Conservation (phyloP, 2,329 filamentous ascomycete genomes). For the Coniochaeta sp. region DNA sequence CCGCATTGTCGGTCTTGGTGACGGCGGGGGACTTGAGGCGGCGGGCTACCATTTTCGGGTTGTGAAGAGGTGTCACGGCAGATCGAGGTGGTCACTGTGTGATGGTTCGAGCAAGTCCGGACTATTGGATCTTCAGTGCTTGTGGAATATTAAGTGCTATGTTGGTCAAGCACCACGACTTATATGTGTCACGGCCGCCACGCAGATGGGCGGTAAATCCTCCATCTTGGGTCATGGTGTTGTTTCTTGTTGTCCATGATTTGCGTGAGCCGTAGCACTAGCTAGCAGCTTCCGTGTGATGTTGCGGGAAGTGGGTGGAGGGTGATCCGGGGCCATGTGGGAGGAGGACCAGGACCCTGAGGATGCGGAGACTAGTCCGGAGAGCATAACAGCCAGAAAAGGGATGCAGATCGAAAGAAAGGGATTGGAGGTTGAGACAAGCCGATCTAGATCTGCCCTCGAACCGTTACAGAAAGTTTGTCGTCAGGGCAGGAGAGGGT, state of each 20-base stretch:
- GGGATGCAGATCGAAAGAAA: too few species aligned
- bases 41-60: constrained; percentile 7
- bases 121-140: background rate
- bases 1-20: constrained; percentile 6
- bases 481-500: background rate
- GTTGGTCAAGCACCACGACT: too few species aligned
- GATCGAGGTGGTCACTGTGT: background rate
- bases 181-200: background rate
- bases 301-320: constrained; percentile 1
- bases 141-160: background rate
- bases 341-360: background rate
- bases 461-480: background rate
- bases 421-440: background rate
- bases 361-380: background rate
- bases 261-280: background rate
- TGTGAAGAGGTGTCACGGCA: background rate
- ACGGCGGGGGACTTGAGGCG: constrained; percentile 7
- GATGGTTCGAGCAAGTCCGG: background rate
- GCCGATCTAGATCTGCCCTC: background rate
- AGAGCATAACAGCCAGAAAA: background rate
- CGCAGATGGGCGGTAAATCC: background rate
- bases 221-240: background rate
- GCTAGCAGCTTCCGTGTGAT: background rate
- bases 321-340: background rate
- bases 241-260: background rate